Evolutionary conservation across 371 early-diverging fungal species (phyloP).

Genomic region (Smittium culicis): DNA sequence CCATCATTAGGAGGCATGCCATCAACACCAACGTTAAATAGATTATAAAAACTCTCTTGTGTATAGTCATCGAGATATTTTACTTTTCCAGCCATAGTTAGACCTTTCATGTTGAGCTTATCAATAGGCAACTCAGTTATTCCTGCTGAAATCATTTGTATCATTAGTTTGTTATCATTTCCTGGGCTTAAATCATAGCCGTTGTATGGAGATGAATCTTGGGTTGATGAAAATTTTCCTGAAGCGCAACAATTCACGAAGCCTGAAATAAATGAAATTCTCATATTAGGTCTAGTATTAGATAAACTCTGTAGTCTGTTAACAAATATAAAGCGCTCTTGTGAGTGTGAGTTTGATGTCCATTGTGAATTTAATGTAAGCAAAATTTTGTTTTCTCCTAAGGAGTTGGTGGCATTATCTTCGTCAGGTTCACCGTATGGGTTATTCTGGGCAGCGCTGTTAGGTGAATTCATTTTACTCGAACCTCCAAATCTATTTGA

Average conservation of each 20-base stretch:
- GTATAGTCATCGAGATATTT: constrained; percentile 24
- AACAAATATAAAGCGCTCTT: constrained; percentile 53
- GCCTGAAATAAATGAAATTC: constrained; percentile 70
- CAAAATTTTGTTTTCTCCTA: constrained; percentile 58
- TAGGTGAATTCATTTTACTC: not conserved
- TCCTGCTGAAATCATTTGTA: constrained; percentile 57
- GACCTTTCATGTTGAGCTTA: constrained; percentile 23
- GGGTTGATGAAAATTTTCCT: constrained; percentile 43
- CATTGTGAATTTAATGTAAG: constrained; percentile 62
- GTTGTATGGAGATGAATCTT: constrained; percentile 35
- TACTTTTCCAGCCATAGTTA: constrained; percentile 22
- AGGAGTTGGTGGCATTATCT: constrained; percentile 32
- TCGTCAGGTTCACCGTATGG: not conserved
- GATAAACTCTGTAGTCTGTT: constrained; percentile 48
- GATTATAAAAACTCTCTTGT: constrained; percentile 27
- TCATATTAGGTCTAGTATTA: constrained; percentile 36
- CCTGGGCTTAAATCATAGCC: constrained; percentile 36
- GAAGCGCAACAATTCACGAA: constrained; percentile 73
- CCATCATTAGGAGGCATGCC: not conserved
- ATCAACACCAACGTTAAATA: constrained; percentile 28
- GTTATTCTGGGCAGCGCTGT: not conserved
- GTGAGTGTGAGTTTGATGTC: constrained; percentile 48
- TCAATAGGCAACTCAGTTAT: constrained; percentile 44
- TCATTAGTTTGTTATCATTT: constrained; percentile 42
- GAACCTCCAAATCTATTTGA: constrained; percentile 12